phyloP scores from a whole-genome alignment of 2,329 filamentous ascomycete species.

The Cordyceps javanica region DNA sequence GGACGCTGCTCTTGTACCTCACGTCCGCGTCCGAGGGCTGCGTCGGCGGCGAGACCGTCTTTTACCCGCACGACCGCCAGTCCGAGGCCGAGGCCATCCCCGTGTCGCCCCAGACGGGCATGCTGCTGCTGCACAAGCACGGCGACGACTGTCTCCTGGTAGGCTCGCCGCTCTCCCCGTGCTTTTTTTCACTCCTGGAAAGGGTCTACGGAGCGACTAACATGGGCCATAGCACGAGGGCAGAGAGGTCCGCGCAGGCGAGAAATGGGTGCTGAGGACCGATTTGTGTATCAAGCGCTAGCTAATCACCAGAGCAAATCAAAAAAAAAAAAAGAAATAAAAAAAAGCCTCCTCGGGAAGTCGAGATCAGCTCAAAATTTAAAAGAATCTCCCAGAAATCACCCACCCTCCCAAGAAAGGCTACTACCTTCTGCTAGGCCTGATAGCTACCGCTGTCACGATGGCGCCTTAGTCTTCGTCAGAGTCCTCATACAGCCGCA shows the following conservation, averaged over 20 bases:
- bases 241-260: slow-evolving; percentile 67
- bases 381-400: neutral
- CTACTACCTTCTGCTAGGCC: neutral
- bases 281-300: slow-evolving; percentile 65
- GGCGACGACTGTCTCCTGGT: slow-evolving; percentile 80
- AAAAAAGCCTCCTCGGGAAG: neutral
- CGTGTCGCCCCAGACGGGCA: slow-evolving; percentile 73
- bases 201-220: neutral
- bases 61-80: slow-evolving; percentile 66
- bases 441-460: neutral
- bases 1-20: slow-evolving; percentile 85
- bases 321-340: neutral
- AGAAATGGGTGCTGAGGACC: slow-evolving; percentile 87
- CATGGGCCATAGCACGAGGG: slow-evolving; percentile 63
- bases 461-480: neutral
- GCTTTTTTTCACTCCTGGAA: neutral
- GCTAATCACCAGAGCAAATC: neutral
- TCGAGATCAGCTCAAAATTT: neutral
- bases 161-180: slow-evolving; percentile 22
- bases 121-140: slow-evolving; percentile 81
- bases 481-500: neutral
- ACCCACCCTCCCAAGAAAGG: neutral
- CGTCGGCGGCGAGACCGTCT: slow-evolving; percentile 82
- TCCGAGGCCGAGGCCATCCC: slow-evolving; percentile 58
- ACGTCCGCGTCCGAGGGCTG: slow-evolving; percentile 71